Evolutionary conservation across 345 rosid genomes (phyloP).

Genomic region (Syzygium aromaticum): DNA sequence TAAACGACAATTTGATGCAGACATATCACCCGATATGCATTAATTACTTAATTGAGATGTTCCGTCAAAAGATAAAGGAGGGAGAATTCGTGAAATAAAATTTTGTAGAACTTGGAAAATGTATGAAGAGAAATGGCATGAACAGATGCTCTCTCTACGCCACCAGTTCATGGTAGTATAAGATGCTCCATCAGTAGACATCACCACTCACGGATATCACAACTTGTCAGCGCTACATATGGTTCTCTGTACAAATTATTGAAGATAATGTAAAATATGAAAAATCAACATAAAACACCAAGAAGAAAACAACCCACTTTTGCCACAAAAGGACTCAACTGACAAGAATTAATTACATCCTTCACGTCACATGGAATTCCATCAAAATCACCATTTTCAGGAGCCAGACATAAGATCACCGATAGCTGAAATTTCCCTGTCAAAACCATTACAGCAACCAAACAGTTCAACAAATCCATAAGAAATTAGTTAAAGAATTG

Average conservation of each 20-base stretch:
- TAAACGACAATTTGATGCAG: background rate
- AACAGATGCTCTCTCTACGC: background rate
- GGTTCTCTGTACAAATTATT: background rate
- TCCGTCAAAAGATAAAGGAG: background rate
- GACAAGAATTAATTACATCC: slow-evolving; percentile 48
- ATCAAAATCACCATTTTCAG: slow-evolving; percentile 19
- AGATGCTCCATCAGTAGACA: background rate
- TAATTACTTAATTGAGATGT: background rate
- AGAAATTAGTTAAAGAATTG: background rate
- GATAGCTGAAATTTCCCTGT: slow-evolving; percentile 56
- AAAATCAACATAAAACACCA: background rate
- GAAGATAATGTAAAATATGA: background rate
- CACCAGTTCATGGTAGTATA: background rate
- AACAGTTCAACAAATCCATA: background rate
- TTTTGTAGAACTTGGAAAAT: background rate
- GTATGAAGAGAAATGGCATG: background rate
- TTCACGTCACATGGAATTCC: slow-evolving; percentile 35
- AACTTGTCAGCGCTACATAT: background rate
- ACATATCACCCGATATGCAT: background rate
- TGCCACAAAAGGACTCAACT: slow-evolving; percentile 70
- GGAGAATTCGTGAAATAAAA: background rate
- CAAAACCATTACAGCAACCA: background rate
- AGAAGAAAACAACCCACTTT: slow-evolving; percentile 45
- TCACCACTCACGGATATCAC: background rate
- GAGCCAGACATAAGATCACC: slow-evolving; percentile 55